A percentile compares a stretch with the other conserved stretches of the same genome.
Evolutionary conservation across 78 protist species (phyloP).

Genomic region (Isochrysis galbana): DNA sequence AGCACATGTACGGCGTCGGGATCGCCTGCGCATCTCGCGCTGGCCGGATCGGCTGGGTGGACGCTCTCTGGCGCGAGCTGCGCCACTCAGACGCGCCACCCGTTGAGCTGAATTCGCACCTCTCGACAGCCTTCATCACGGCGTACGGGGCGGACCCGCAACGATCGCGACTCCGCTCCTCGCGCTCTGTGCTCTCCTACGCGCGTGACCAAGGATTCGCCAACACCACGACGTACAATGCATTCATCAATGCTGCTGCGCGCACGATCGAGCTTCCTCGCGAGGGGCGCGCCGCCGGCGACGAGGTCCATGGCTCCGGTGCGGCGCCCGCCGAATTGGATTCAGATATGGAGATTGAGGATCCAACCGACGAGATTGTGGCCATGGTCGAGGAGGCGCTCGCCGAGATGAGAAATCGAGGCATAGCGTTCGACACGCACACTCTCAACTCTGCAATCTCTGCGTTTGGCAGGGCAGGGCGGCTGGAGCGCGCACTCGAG

Average conservation of each 20-base stretch:
- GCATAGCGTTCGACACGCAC: too few relatives aligned
- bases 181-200: background rate
- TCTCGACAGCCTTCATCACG: background rate
- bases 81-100: background rate
- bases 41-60: background rate
- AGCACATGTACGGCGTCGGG: background rate
- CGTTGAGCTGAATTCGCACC: background rate
- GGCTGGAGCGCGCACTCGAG: too few relatives aligned
- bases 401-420: too few relatives aligned
- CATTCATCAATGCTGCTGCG: background rate
- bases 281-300: background rate
- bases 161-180: background rate
- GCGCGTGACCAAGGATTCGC: background rate
- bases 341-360: too few relatives aligned
- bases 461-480: too few relatives aligned
- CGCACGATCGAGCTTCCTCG: background rate
- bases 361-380: too few relatives aligned
- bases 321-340: too few relatives aligned
- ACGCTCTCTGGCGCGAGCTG: background rate
- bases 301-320: background rate
- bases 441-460: too few relatives aligned
- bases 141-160: background rate
- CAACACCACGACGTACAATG: background rate
- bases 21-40: background rate
- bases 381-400: too few relatives aligned